Base-by-base conservation (phyloP, 2,329 filamentous ascomycete species). In the Lasiodiplodia hormozganensis region DNA sequence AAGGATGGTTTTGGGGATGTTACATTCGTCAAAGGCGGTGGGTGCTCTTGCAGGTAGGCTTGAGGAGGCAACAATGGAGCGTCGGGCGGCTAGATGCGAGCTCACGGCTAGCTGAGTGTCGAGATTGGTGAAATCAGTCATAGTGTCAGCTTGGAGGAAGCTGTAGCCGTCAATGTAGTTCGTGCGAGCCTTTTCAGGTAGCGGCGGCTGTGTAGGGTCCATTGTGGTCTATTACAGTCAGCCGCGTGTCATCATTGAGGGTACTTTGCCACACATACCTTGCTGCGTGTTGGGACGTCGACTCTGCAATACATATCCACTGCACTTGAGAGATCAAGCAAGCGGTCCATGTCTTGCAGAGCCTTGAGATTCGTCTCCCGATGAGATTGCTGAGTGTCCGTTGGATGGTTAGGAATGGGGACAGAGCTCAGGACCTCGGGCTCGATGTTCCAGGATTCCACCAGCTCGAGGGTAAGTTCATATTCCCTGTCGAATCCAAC, bases 391-490 rank as follows among this genome's bases (percentile, higher is more conserved):
- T 58, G 53, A 4, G 25, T 6, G 12, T 38, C 60, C 28, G 36
- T 52, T 4, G 14, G 47, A 25, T 64, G 23, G 36, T 31, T 47
- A 6, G 14, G 23, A 28, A 2, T 14, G 18, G 31, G 4, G 7
- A 31, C 11, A 23, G 25, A 78, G 80, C 60, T 80, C 57, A 56
- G 60, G 8, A 31, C 21, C 23, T 53, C 31, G 11, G 58, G 57
- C 8, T 69, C 40, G 14, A 69, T 77, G 23, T 83, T 80, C 90
- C 92, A 95, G 70, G 88, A 86, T 43, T 89, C 82, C 85, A 90
- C 91, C 1, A 85, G 79, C 77, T 94, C 88, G 53, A 85, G 83
- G 70, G 91, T 79, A 2, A 90, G 79, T 72, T 93, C 89, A 62
- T 90, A 86, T 69, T 92, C 87, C 14, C 82, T 82, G 28, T 84